phyloP scores from a whole-genome alignment of 2,329 filamentous ascomycete species.

The Clonostachys solani region DNA sequence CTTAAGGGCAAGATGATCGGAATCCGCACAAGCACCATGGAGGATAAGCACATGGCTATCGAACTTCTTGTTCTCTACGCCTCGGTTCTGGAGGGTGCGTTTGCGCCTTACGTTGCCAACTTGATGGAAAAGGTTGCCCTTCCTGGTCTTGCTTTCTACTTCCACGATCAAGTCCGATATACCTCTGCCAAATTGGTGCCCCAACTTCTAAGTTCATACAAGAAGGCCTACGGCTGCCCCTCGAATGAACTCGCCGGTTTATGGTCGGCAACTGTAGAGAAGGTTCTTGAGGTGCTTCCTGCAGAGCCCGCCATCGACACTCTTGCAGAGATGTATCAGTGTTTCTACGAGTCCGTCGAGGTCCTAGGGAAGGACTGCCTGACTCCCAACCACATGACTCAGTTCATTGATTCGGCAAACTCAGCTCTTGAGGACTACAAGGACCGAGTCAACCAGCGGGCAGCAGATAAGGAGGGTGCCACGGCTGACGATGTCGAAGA shows the following conservation, averaged over 20 bases:
- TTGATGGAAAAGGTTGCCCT: slow-evolving; percentile 97
- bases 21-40: slow-evolving; percentile 93
- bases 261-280: slow-evolving; percentile 82
- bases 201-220: slow-evolving; percentile 88
- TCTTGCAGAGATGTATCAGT: slow-evolving; percentile 98
- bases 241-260: slow-evolving; percentile 77
- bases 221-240: slow-evolving; percentile 79
- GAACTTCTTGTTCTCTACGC: slow-evolving; percentile 97
- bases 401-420: slow-evolving; percentile 82
- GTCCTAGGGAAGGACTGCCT: slow-evolving; percentile 85
- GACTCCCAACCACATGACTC: slow-evolving; percentile 71
- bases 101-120: slow-evolving; percentile 85
- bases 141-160: slow-evolving; percentile 94
- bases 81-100: slow-evolving; percentile 87
- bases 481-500: slow-evolving; percentile 88
- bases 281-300: slow-evolving; percentile 87
- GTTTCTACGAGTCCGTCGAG: slow-evolving; percentile 97
- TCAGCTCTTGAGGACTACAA: slow-evolving; percentile 92
- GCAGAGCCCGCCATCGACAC: slow-evolving; percentile 96
- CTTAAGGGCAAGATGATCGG: slow-evolving; percentile 98
- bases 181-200: slow-evolving; percentile 94
- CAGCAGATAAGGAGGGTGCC: slow-evolving; percentile 71
- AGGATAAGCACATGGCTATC: slow-evolving; percentile 99
- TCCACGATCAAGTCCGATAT: slow-evolving; percentile 95
- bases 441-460: slow-evolving; percentile 73